phyloP scores from a whole-genome alignment of 176 grass and related monocot species.

The Eleusine coracana region DNA sequence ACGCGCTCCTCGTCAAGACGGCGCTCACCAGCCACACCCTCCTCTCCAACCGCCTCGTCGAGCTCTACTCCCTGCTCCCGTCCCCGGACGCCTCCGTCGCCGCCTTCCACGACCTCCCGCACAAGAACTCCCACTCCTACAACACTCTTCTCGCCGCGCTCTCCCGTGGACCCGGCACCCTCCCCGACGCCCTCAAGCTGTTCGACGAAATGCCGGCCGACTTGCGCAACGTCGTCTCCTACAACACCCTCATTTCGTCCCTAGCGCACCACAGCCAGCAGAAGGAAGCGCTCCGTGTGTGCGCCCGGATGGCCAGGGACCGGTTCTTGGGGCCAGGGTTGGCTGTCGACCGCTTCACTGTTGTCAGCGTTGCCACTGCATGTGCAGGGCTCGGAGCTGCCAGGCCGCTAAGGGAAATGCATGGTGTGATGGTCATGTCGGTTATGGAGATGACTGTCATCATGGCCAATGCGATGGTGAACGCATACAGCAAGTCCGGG shows the following conservation, averaged over 20 bases:
- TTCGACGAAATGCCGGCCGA: constrained; percentile 49
- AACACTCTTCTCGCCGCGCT: constrained; percentile 58
- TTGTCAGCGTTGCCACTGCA: constrained; percentile 45
- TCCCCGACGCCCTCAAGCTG: constrained; percentile 45
- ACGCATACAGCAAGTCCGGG: constrained; percentile 62
- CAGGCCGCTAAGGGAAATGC: constrained; percentile 51
- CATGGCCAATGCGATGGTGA: constrained; percentile 69
- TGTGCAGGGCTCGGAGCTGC: constrained; percentile 45
- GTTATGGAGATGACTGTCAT: constrained; percentile 59
- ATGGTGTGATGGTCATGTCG: constrained; percentile 39
- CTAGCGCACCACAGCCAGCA: constrained; percentile 45
- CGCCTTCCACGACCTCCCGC: constrained; percentile 50
- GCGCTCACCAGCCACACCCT: constrained; percentile 62
- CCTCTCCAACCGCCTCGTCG: constrained; percentile 70
- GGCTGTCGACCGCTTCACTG: constrained; percentile 54
- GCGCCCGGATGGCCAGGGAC: constrained; percentile 41
- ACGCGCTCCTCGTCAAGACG: constrained; percentile 58
- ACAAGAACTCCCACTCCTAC: constrained; percentile 64
- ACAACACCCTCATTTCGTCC: constrained; percentile 69
- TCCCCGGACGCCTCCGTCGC: constrained; percentile 20
- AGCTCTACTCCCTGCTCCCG: constrained; percentile 42
- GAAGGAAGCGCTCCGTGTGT: constrained; percentile 37
- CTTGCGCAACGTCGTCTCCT: constrained; percentile 50
- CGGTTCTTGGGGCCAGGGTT: constrained; percentile 33
- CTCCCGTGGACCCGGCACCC: not conserved